Base-by-base conservation (phyloP, 306 rosid species). In the Fragaria nilgerrensis region DNA sequence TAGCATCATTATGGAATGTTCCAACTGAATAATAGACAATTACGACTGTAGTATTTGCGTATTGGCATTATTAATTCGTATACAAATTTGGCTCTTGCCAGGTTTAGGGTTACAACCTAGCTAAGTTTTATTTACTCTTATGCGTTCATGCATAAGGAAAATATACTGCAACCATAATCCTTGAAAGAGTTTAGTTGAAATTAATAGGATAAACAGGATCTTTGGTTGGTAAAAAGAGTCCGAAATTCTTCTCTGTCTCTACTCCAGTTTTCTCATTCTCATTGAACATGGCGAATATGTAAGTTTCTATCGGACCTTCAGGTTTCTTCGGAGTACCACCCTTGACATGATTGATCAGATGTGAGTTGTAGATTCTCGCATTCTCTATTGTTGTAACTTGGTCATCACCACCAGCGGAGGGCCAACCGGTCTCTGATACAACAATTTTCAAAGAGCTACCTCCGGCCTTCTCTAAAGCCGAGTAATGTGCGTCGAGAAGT, bases 401-500 rank as follows among this genome's bases (percentile, higher is more conserved):
- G 22, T 17, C 49, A 3, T 6, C 76, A 0, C 66, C 20, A 9
- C 66, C 52, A 1, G 61, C 50, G 0, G 36, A 14, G 12, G 68
- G 56, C 77, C 77, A 74, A 37, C 77, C 77, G 6, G n/a, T 39
- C 15, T 74, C 55, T 0, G 77, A 74, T 34, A 74, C 69, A 22
- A 74, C 68, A 20, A 41, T 74, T 19, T 59, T 29, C 68, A 74
- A 15, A 15, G n/a, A 23, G 6, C 53, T n/a, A 1, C 41, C 77
- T 1, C 52, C 37, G 37, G 55, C 65, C 41, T 34, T 66, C 70
- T 66, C 70, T 5, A 66, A 10, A 2, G 70, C 70, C 5, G 89
- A 64, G 27, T 81, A 85, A 64, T 53, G 43, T 9, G 89, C 82
- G 43, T 89, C 93, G 25, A 83, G 34, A 2, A 70, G 34, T 1